Conservation (phyloP, 768 basidiomycete species). For the Phylloporus arenicola region DNA sequence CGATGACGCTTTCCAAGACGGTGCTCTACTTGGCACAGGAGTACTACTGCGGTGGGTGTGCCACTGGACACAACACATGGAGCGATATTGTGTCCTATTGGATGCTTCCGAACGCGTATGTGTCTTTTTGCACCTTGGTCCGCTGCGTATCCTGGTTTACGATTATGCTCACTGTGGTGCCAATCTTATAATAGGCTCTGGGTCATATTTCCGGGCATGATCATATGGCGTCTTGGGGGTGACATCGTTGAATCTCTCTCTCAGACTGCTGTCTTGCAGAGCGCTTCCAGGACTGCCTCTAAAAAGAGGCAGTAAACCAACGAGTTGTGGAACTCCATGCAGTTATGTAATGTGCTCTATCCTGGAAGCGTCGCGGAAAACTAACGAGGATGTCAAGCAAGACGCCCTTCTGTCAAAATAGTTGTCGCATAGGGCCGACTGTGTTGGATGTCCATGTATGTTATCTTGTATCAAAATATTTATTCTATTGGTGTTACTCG, state of each 20-base stretch:
- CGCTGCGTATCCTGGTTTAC: not conserved
- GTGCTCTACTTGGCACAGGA: constrained; percentile 76
- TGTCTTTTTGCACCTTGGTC: not conserved
- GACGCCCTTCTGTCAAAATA: too few relatives aligned
- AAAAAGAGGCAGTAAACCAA: constrained; percentile 26
- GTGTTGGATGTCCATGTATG: not conserved
- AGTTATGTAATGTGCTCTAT: too few relatives aligned
- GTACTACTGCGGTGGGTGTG: constrained; percentile 68
- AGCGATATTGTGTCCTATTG: constrained; percentile 51
- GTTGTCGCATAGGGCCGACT: not conserved
- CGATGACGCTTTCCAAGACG: constrained; percentile 86
- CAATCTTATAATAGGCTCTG: constrained; percentile 48
- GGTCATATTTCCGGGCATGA: constrained; percentile 65
- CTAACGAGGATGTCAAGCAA: too few relatives aligned
- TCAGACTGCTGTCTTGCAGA: constrained; percentile 17
- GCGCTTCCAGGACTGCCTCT: constrained; percentile 23
- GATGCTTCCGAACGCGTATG: constrained; percentile 74
- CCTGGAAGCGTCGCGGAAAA: not conserved
- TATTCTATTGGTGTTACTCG: not conserved
- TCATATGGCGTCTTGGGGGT: constrained; percentile 53
- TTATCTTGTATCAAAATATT: not conserved
- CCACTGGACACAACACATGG: constrained; percentile 66
- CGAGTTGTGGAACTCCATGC: too few relatives aligned
- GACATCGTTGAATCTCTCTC: constrained; percentile 50
- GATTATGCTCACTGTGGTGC: not conserved